Conservation (phyloP, 164 flowering plant species). For the Stephania cephalantha region DNA sequence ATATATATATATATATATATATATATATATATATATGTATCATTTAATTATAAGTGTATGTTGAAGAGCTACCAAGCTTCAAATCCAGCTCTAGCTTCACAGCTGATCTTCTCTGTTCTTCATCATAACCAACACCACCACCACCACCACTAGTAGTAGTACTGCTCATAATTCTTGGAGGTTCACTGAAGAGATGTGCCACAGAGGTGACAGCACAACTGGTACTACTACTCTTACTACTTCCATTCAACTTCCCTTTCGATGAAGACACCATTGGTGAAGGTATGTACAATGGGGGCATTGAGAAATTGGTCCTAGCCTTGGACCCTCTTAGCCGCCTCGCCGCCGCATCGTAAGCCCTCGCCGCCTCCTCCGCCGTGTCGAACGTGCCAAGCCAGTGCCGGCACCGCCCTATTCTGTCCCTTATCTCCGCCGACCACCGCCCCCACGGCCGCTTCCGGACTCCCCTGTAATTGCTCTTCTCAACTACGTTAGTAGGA, state of each 20-base stretch:
- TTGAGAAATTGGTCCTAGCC: constrained; percentile 70
- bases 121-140: background rate
- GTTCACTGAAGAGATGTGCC: constrained; percentile 44
- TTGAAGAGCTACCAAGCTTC: background rate
- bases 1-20: no score
- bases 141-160: background rate
- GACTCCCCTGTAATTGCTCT: constrained; percentile 48
- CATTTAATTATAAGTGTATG: no score
- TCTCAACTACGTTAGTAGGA: no score
- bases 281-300: constrained; percentile 29
- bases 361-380: constrained; percentile 91
- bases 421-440: constrained; percentile 92
- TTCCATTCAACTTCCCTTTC: background rate
- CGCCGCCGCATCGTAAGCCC: constrained; percentile 89
- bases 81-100: background rate
- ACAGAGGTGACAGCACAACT: constrained; percentile 46
- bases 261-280: constrained; percentile 24
- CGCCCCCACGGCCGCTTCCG: constrained; percentile 94
- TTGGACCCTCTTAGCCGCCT: constrained; percentile 72
- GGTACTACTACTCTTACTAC: constrained; percentile 20
- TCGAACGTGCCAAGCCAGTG: constrained; percentile 96
- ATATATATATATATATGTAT: no score
- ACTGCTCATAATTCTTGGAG: no score
- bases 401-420: constrained; percentile 77
- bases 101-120: background rate